Conservation (phyloP, 108 stramenopile genomes). For the Aurantiochytrium sp. region DNA sequence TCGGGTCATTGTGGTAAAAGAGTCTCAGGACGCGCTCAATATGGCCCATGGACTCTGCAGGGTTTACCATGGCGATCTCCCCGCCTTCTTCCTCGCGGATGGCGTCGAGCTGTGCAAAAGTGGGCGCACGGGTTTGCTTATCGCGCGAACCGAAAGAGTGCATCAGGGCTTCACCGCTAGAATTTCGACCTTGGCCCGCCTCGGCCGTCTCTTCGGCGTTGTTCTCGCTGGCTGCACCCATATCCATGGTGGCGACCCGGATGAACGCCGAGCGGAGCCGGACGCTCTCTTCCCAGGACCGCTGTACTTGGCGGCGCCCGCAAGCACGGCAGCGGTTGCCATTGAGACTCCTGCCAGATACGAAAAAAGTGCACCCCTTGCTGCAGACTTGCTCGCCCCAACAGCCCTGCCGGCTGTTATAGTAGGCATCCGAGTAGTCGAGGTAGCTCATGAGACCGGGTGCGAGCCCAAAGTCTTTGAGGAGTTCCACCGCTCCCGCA, state of each 20-base stretch:
- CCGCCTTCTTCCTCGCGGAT: background rate
- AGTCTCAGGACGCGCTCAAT: constrained; percentile 5
- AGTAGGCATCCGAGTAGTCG: background rate
- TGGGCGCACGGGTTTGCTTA: background rate
- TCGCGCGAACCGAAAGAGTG: no score
- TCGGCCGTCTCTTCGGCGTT: background rate
- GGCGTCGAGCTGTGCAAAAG: background rate
- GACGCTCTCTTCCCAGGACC: background rate
- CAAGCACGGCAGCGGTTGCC: background rate
- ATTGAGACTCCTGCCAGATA: background rate
- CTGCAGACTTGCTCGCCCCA: background rate
- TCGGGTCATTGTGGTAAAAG: background rate
- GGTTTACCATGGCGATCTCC: background rate
- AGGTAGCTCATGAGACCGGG: background rate
- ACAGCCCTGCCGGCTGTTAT: background rate
- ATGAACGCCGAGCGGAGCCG: background rate
- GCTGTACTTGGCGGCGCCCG: background rate
- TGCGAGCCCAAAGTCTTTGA: background rate
- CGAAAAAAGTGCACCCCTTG: background rate
- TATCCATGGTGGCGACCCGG: background rate
- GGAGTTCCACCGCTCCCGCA: background rate
- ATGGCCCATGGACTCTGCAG: background rate
- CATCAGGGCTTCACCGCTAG: no score
- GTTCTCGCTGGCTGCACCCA: background rate
- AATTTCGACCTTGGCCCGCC: no score